A percentile compares a stretch with the other conserved stretches of the same genome.
phyloP scores from a whole-genome alignment of 192 early-diverging fungal genomes.

The Coemansia sp. region DNA sequence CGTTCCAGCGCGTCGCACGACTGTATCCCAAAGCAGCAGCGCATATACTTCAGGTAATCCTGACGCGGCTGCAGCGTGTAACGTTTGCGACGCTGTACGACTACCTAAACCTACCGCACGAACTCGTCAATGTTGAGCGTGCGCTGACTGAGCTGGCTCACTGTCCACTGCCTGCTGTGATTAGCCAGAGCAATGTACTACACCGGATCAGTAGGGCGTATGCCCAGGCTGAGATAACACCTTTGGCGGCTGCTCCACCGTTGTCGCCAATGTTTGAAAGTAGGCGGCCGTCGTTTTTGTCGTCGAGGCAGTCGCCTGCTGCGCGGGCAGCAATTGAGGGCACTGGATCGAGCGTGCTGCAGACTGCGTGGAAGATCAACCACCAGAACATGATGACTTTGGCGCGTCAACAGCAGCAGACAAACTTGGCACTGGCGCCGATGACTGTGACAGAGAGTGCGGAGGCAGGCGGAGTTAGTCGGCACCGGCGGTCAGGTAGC shows the following conservation, averaged over 20 bases:
- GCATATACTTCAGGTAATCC: slow-evolving; percentile 92
- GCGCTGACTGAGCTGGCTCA: slow-evolving; percentile 70
- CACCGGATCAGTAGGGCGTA: slow-evolving; percentile 16
- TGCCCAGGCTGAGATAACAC: not conserved
- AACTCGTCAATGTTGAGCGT: slow-evolving; percentile 83
- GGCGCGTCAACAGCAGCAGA: slow-evolving; percentile 9
- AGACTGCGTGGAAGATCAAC: slow-evolving; percentile 34
- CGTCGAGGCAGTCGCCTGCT: not conserved
- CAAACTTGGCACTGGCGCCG: not conserved
- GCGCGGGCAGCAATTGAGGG: not conserved
- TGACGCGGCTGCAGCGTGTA: slow-evolving; percentile 93
- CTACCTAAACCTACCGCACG: slow-evolving; percentile 83
- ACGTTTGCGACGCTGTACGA: slow-evolving; percentile 87
- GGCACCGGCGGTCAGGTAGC: slow-evolving; percentile 40
- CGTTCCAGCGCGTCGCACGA: slow-evolving; percentile 83
- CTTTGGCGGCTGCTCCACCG: not conserved
- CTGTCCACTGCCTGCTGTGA: slow-evolving; percentile 14
- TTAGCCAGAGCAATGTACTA: slow-evolving; percentile 15
- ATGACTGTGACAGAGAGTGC: slow-evolving; percentile 5
- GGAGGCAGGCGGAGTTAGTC: slow-evolving; percentile 4
- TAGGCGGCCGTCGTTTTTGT: not conserved
- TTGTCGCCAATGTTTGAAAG: slow-evolving; percentile 14
- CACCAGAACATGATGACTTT: slow-evolving; percentile 23
- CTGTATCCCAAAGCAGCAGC: slow-evolving; percentile 92
- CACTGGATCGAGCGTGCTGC: slow-evolving; percentile 8